Percentiles rank a stretch among this genome's conserved stretches.
Evolutionary conservation across 768 basidiomycete species (phyloP).

Genomic region (Russula olivacea): DNA sequence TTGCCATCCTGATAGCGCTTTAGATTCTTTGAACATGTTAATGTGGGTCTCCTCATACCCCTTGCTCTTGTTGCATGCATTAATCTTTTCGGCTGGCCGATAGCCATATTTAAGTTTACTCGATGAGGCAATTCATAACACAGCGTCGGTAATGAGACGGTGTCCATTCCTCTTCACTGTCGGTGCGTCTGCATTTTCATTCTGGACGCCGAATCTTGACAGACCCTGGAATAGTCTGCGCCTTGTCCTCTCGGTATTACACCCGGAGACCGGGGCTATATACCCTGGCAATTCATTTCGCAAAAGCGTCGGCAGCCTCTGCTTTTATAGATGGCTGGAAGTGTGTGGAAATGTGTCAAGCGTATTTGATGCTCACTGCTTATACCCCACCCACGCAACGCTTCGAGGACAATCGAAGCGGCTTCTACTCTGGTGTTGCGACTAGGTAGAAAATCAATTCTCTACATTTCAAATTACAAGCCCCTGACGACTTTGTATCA

Average conservation of each 20-base stretch:
- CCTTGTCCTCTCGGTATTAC: constrained; percentile 64
- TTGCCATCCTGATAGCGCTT: constrained; percentile 4
- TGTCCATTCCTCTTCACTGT: constrained; percentile 58
- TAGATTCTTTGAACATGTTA: constrained; percentile 50
- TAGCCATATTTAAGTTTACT: constrained; percentile 55
- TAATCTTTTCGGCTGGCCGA: background rate
- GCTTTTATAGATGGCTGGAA: constrained; percentile 55
- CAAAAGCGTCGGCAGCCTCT: constrained; percentile 53
- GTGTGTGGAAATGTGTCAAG: constrained; percentile 74
- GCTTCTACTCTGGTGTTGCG: constrained; percentile 67
- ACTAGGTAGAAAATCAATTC: constrained; percentile 40
- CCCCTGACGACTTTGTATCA: constrained; percentile 26
- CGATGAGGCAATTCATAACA: constrained; percentile 51
- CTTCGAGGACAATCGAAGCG: constrained; percentile 68
- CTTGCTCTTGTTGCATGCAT: constrained; percentile 16
- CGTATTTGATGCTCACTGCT: constrained; percentile 61
- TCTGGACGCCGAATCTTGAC: background rate
- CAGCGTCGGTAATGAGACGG: constrained; percentile 46
- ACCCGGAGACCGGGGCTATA: constrained; percentile 50
- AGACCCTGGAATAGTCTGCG: constrained; percentile 45
- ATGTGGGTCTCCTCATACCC: constrained; percentile 35
- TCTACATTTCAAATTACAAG: background rate
- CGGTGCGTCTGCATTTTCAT: constrained; percentile 37
- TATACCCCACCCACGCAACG: constrained; percentile 57
- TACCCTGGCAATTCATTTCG: constrained; percentile 53